phyloP scores from a whole-genome alignment of 2,329 filamentous ascomycete genomes.

The Pseudogymnoascus sp. region DNA sequence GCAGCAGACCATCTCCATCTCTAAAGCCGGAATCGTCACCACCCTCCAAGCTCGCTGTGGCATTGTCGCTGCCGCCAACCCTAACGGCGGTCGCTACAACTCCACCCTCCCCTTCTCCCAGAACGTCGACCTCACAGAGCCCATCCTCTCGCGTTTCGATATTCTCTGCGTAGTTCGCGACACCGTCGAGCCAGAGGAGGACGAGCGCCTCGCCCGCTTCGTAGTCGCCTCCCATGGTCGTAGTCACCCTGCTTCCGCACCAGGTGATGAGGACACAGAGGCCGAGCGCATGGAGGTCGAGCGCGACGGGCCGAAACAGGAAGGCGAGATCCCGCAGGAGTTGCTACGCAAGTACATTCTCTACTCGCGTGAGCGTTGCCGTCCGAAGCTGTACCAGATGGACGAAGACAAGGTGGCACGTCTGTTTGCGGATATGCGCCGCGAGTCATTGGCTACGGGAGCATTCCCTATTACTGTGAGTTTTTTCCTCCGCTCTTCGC shows the following conservation, averaged over 20 bases:
- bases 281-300: conserved; percentile 55
- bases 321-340: conserved; percentile 79
- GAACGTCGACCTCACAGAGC: conserved; percentile 94
- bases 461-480: conserved; percentile 96
- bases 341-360: conserved; percentile 93
- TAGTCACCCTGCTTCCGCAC: conserved; percentile 61
- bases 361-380: conserved; percentile 81
- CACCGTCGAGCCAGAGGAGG: conserved; percentile 83
- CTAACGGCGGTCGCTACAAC: conserved; percentile 93
- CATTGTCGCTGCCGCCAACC: conserved; percentile 93
- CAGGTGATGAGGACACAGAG: conserved; percentile 32
- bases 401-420: conserved; percentile 95
- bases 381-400: conserved; percentile 91
- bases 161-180: conserved; percentile 94
- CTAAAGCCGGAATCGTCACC: conserved; percentile 95
- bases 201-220: conserved; percentile 87
- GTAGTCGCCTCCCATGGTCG: conserved; percentile 91
- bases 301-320: conserved; percentile 44
- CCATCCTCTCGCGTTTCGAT: conserved; percentile 95
- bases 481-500: conserved; percentile 17
- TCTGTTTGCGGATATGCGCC: conserved; percentile 90
- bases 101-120: conserved; percentile 90
- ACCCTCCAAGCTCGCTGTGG: conserved; percentile 92
- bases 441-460: conserved; percentile 85
- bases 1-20: conserved; percentile 98